Conservation (phyloP, 1,284 basidiomycete genomes). For the Rhodotorula sp. region DNA sequence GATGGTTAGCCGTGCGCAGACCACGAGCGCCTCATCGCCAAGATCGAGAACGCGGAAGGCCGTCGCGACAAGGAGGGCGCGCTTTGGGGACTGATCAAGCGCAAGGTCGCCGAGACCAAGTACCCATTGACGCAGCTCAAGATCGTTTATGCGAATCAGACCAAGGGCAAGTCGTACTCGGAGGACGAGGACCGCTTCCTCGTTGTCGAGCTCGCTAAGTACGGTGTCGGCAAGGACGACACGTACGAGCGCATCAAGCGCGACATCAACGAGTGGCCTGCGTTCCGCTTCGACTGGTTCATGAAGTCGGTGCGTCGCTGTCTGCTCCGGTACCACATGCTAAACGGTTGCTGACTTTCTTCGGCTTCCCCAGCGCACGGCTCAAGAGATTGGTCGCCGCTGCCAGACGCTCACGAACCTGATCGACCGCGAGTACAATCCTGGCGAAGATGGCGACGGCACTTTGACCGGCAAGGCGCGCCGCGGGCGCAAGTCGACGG, state of each 20-base stretch:
- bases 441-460: conserved; percentile 16
- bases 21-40: conserved; percentile 70
- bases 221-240: conserved; percentile 87
- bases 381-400: conserved; percentile 82
- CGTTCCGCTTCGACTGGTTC: conserved; percentile 98
- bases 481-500: conserved; percentile 6
- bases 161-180: conserved; percentile 83
- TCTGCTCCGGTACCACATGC: background rate
- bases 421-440: conserved; percentile 77
- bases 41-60: conserved; percentile 77
- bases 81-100: conserved; percentile 56
- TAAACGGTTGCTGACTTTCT: background rate
- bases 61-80: conserved; percentile 45
- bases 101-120: conserved; percentile 75
- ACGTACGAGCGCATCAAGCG: conserved; percentile 94
- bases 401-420: conserved; percentile 86
- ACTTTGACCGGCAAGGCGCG: conserved; percentile 8
- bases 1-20: conserved; percentile 54
- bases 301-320: conserved; percentile 64
- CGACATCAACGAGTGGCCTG: conserved; percentile 91
- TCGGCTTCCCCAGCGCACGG: conserved; percentile 62
- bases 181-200: conserved; percentile 98
- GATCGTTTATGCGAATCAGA: conserved; percentile 88
- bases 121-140: conserved; percentile 94
- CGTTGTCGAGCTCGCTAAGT: conserved; percentile 83